Evolutionary conservation across 1,139 yeast genomes (phyloP).

Genomic region (Kurtzmaniella quercitrusa): DNA sequence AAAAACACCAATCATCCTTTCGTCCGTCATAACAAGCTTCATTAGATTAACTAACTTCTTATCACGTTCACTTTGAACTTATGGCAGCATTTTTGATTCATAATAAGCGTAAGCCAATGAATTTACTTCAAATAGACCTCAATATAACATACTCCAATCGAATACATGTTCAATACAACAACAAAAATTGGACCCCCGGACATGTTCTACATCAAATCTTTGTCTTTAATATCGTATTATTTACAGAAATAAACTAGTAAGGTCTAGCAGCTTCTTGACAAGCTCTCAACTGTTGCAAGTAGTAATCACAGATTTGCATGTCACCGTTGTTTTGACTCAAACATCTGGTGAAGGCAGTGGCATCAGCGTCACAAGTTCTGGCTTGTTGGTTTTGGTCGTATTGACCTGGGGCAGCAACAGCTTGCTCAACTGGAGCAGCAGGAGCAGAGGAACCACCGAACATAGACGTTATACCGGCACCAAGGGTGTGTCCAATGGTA

Average conservation of each 20-base stretch:
- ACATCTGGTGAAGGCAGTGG: constrained; percentile 93
- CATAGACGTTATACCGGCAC: constrained; percentile 87
- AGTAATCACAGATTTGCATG: constrained; percentile 95
- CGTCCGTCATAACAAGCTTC: no score
- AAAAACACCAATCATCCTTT: no score
- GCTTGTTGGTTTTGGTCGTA: constrained; percentile 44
- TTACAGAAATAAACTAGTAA: constrained; percentile 39
- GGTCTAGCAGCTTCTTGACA: constrained; percentile 92
- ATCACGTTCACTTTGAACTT: no score
- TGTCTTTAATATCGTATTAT: neutral
- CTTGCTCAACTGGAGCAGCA: constrained; percentile 44
- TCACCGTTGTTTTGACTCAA: constrained; percentile 89
- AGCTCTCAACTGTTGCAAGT: constrained; percentile 93
- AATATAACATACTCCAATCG: no score
- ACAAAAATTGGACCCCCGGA: no score
- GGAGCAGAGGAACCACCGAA: constrained; percentile 72
- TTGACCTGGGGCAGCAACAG: constrained; percentile 35
- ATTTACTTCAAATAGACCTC: no score
- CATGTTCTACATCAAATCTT: no score
- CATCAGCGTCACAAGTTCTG: constrained; percentile 82
- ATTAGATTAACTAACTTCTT: no score
- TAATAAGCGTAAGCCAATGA: no score
- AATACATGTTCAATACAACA: no score
- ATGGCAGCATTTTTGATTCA: no score
- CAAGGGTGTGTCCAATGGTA: constrained; percentile 92